phyloP scores from a whole-genome alignment of 164 flowering plant species.

The Pachysandra terminalis region DNA sequence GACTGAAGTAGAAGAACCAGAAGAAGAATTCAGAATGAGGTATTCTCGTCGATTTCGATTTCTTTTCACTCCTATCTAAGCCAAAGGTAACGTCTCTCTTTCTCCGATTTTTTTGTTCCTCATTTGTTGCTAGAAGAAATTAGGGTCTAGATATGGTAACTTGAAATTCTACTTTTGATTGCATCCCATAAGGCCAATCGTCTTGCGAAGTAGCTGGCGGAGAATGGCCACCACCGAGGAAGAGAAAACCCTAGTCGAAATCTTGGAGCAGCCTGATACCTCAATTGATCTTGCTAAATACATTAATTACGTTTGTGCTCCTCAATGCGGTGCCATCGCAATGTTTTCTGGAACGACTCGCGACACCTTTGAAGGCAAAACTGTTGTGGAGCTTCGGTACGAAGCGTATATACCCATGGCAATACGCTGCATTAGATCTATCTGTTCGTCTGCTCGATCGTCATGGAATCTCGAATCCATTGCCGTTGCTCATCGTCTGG shows the following conservation, averaged over 20 bases:
- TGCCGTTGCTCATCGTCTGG: slow-evolving; percentile 79
- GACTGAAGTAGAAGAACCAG: too few species aligned
- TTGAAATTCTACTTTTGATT: too few species aligned
- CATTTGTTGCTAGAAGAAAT: too few species aligned
- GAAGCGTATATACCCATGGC: slow-evolving; percentile 97
- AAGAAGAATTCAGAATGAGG: too few species aligned
- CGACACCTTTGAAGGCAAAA: slow-evolving; percentile 78
- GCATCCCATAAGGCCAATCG: too few species aligned
- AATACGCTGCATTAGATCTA: slow-evolving; percentile 54
- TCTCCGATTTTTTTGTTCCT: too few species aligned
- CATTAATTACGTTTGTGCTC: slow-evolving; percentile 57
- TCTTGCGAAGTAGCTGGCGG: too few species aligned
- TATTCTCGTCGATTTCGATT: too few species aligned
- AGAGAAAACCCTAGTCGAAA: slow-evolving; percentile 61
- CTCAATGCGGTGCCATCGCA: slow-evolving; percentile 77
- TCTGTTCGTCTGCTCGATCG: slow-evolving; percentile 64
- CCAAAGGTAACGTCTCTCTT: too few species aligned
- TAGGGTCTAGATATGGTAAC: too few species aligned
- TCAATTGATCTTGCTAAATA: slow-evolving; percentile 60
- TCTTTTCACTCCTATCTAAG: too few species aligned
- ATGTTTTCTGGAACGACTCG: slow-evolving; percentile 93
- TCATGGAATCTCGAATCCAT: slow-evolving; percentile 59
- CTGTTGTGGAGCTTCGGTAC: slow-evolving; percentile 75
- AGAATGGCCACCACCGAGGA: slow-evolving; percentile 16
- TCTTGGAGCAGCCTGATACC: slow-evolving; percentile 42